These are phyloP conservation scores for Pseudogymnoascus sp. DNA, from an alignment of 2,329 filamentous ascomycete species.

Conservation along the genomic window DNA sequence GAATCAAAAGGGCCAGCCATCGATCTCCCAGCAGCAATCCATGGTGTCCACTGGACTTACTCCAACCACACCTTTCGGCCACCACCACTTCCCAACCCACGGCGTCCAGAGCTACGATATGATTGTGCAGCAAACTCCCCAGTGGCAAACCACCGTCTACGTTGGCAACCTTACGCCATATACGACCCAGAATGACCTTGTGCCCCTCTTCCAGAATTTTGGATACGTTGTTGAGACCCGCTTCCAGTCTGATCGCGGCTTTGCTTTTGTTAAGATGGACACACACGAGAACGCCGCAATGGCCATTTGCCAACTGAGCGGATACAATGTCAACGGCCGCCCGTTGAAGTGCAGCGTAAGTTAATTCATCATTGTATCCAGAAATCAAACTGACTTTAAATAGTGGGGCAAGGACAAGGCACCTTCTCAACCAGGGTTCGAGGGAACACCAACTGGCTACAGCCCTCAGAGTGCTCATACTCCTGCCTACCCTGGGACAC, in stretches of 20 bases:
- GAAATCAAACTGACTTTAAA: slow-evolving; percentile 27
- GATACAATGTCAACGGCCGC: slow-evolving; percentile 94
- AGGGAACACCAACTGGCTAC: slow-evolving; percentile 58
- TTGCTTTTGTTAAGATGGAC: slow-evolving; percentile 99
- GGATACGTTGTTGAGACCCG: slow-evolving; percentile 95
- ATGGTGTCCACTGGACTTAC: slow-evolving; percentile 98
- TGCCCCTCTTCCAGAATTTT: slow-evolving; percentile 98
- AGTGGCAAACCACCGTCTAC: slow-evolving; percentile 98
- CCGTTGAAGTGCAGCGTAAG: slow-evolving; percentile 97
- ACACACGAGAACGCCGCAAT: slow-evolving; percentile 95
- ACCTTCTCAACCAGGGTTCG: slow-evolving; percentile 72
- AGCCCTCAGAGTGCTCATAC: slow-evolving; percentile 67
- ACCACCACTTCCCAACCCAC: slow-evolving; percentile 96
- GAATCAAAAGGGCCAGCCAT: slow-evolving; percentile 99
- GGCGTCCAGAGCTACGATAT: slow-evolving; percentile 97
- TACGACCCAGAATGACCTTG: slow-evolving; percentile 89
- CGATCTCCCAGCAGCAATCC: slow-evolving; percentile 93
- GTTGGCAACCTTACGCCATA: slow-evolving; percentile 97
- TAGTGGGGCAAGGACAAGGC: slow-evolving; percentile 99
- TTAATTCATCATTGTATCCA: slow-evolving; percentile 24
- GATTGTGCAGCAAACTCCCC: slow-evolving; percentile 87
- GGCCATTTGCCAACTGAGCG: slow-evolving; percentile 96
- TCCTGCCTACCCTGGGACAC: slow-evolving; percentile 65
- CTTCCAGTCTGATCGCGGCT: slow-evolving; percentile 95
- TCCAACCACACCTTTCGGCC: slow-evolving; percentile 88